phyloP scores from a whole-genome alignment of 2,329 filamentous ascomycete genomes.

The Gaeumannomyces tritici region DNA sequence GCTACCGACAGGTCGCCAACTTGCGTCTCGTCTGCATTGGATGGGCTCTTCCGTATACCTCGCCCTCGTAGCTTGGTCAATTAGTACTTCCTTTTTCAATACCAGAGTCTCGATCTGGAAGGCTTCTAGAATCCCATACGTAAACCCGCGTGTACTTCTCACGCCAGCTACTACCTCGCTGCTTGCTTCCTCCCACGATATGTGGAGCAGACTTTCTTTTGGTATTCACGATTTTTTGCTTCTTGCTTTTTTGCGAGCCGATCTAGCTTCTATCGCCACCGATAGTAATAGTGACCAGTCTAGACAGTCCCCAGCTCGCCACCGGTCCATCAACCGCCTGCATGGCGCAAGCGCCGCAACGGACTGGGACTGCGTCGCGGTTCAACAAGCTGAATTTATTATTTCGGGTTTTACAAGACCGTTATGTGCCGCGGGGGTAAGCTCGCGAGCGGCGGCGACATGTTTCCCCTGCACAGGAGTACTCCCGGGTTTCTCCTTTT shows the following conservation, averaged over 20 bases:
- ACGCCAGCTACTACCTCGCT: too few relatives aligned
- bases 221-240: too few relatives aligned
- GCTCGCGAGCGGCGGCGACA: too few relatives aligned
- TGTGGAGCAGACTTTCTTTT: not conserved
- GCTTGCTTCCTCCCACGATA: not conserved
- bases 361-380: not conserved
- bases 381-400: not conserved
- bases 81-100: too few relatives aligned
- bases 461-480: not conserved
- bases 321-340: not conserved
- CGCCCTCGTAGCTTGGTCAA: too few relatives aligned
- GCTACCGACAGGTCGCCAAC: not conserved
- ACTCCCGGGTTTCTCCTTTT: too few relatives aligned
- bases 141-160: not conserved
- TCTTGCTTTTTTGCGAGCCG: not conserved
- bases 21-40: not conserved
- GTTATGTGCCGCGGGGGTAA: not conserved
- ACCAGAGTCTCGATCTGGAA: not conserved
- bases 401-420: not conserved
- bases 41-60: too few relatives aligned
- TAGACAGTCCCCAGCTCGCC: not conserved
- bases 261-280: not conserved
- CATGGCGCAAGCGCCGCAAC: not conserved
- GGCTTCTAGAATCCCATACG: not conserved
- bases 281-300: not conserved